Evolutionary conservation across 2,329 filamentous ascomycete genomes (phyloP).

Genomic region (Hypoxylon sp.): DNA sequence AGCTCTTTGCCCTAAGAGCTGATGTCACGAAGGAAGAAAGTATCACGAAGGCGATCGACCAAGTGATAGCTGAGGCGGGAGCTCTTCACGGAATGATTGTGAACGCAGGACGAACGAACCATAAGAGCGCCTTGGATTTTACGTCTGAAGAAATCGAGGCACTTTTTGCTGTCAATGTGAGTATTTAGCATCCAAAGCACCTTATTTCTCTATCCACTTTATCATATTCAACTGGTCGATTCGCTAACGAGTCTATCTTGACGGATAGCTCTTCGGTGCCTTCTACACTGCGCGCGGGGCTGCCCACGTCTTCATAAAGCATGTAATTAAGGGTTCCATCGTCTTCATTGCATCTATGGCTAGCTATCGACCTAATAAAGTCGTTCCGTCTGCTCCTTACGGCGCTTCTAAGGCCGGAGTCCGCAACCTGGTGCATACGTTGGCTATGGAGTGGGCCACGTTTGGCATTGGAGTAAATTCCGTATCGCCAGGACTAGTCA

Average conservation of each 20-base stretch:
- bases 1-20: not conserved
- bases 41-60: slow-evolving; percentile 1
- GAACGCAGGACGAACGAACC: slow-evolving; percentile 6
- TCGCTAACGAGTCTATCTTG: no score
- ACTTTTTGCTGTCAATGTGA: not conserved
- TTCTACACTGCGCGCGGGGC: slow-evolving; percentile 5
- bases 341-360: slow-evolving; percentile 10
- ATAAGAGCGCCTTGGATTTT: slow-evolving; percentile 4
- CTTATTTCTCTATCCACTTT: no score
- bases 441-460: slow-evolving; percentile 10
- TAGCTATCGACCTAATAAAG: slow-evolving; percentile 4
- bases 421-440: slow-evolving; percentile 7
- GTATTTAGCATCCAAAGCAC: no score
- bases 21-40: not conserved
- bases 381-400: slow-evolving; percentile 11
- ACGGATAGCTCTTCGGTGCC: not conserved
- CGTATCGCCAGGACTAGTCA: slow-evolving; percentile 2
- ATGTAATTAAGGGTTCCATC: not conserved
- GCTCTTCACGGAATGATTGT: slow-evolving; percentile 3
- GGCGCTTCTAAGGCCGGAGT: slow-evolving; percentile 1
- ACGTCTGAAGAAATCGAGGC: slow-evolving; percentile 3
- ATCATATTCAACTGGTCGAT: no score
- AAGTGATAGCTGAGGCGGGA: not conserved
- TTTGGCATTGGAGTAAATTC: slow-evolving; percentile 4
- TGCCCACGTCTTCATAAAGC: slow-evolving; percentile 7